Evolutionary conservation across 306 rosid genomes (phyloP), one percentile per base, ranked within the genome.

Genomic region (Acacia melanoxylon): DNA sequence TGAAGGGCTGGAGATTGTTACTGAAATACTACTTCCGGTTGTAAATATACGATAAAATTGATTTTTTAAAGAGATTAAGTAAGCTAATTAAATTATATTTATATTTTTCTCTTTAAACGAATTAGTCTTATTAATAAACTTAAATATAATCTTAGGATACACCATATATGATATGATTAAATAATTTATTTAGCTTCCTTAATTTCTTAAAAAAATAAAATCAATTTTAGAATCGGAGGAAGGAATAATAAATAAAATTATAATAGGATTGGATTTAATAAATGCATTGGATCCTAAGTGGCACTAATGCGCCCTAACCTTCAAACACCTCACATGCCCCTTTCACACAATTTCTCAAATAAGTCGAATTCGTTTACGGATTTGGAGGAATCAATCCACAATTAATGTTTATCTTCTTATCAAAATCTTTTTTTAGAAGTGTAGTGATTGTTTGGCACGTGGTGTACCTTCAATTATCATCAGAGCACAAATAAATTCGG

Each of bases 321-420:
- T 82, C 90, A 78, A 84, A 81, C 90, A 87, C 2, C 35, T 27
- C 87, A 75, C 84, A 69, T 84, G 87, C 27, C 68, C 65, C 16
- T 9, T 70, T 19, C 4, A 19, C 9, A 7, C 17, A 15, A 15
- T 49, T 49, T 49, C 17, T 17, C 58, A 17, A 1, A 17, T 5
- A 51, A 20, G 20, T 19, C 29, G 22, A 58, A 58, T 22, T 58
- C 11, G 10, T 19, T 54, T 37, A 35, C 45, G 35, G 16, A 48
- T 63, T 12, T 20, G 29, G 17, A 66, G 24, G 40, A 44, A 48
- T 66, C 24, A 41, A 49, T 24, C 81, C 51, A 2, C 7, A 68
- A 31, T 31, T 31, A 31, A 16, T 22, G 10, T n/a, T 29, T 65
- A 31, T 44, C 22, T 61, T 42, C 59, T 25, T 6, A 14, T 71